Percentiles rank a stretch among this genome's conserved stretches.
Conservation (phyloP, 805 yeast genomes). For the Spathaspora boniae region DNA sequence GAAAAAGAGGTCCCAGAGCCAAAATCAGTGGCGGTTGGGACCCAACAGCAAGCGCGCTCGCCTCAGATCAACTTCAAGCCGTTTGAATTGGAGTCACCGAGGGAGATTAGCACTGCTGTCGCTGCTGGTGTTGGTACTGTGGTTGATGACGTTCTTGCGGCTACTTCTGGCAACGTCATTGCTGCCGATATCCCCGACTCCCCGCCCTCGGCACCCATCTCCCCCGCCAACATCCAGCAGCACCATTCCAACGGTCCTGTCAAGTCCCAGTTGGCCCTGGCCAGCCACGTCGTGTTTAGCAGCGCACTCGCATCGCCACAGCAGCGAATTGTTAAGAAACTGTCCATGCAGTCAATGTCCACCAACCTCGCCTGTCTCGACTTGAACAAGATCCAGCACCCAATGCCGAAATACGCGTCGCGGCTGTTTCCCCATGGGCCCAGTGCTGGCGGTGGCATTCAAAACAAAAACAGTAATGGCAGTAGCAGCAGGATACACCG, state of each 20-base stretch:
- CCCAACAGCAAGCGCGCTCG: background rate
- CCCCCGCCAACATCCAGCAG: slow-evolving; percentile 22
- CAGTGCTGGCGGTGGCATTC: no score
- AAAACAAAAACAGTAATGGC: no score
- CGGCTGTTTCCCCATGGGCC: background rate
- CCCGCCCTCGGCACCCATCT: slow-evolving; percentile 42
- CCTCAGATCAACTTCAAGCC: slow-evolving; percentile 4
- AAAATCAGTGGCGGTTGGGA: background rate
- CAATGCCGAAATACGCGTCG: slow-evolving; percentile 13
- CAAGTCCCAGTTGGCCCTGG: background rate
- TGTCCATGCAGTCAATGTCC: slow-evolving; percentile 21
- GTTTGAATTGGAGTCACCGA: slow-evolving; percentile 11
- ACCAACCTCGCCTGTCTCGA: slow-evolving; percentile 31
- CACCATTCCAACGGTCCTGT: background rate
- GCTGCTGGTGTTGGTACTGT: no score
- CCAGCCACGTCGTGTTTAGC: background rate
- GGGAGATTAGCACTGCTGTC: slow-evolving; percentile 10
- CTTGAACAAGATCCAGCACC: slow-evolving; percentile 12
- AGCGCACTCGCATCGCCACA: background rate
- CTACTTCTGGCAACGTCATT: slow-evolving; percentile 11
- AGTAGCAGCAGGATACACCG: no score
- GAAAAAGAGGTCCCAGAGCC: background rate
- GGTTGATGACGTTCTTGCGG: no score
- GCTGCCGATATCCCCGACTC: slow-evolving; percentile 37
- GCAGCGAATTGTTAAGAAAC: slow-evolving; percentile 9